These are phyloP conservation scores for Alternaria conjuncta DNA, from an alignment of 2,329 filamentous ascomycete genomes.

Conservation along the genomic window DNA sequence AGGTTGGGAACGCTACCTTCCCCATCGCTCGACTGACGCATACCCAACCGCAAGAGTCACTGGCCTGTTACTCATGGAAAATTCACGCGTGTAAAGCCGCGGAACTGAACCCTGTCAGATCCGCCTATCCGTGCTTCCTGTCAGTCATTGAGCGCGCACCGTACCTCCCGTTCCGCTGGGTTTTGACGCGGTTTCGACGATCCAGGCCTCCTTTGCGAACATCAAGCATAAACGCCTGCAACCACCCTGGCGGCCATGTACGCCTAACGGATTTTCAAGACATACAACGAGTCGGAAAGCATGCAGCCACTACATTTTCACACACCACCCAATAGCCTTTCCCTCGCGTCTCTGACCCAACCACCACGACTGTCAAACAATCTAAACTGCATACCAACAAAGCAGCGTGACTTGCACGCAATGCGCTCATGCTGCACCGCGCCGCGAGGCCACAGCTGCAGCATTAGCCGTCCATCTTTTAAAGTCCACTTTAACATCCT, in stretches of 20 bases:
- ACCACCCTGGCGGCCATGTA: not conserved
- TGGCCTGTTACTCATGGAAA: constrained; percentile 5
- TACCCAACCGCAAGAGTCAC: not conserved
- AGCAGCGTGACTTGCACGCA: constrained; percentile 8
- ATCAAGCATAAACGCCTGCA: constrained; percentile 1
- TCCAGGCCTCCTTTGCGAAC: not conserved
- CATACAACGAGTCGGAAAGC: constrained; percentile 1
- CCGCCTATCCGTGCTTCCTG: constrained; percentile 9
- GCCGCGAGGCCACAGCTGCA: not conserved
- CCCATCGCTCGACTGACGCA: not conserved
- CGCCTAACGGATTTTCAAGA: not conserved
- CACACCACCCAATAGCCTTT: not conserved
- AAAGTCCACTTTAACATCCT: constrained; percentile 2
- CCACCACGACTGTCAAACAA: constrained; percentile 1
- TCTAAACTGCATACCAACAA: constrained; percentile 7
- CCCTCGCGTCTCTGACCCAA: not conserved
- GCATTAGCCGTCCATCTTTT: constrained; percentile 11
- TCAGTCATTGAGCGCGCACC: constrained; percentile 10
- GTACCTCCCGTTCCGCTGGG: constrained; percentile 18
- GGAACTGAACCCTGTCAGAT: constrained; percentile 7
- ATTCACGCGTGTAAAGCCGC: constrained; percentile 6
- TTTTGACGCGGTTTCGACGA: constrained; percentile 2
- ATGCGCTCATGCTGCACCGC: constrained; percentile 7
- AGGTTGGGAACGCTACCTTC: not conserved
- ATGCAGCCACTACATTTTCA: constrained; percentile 8